phyloP scores from a whole-genome alignment of 495 filamentous ascomycete species.

The Podospora anserina region DNA sequence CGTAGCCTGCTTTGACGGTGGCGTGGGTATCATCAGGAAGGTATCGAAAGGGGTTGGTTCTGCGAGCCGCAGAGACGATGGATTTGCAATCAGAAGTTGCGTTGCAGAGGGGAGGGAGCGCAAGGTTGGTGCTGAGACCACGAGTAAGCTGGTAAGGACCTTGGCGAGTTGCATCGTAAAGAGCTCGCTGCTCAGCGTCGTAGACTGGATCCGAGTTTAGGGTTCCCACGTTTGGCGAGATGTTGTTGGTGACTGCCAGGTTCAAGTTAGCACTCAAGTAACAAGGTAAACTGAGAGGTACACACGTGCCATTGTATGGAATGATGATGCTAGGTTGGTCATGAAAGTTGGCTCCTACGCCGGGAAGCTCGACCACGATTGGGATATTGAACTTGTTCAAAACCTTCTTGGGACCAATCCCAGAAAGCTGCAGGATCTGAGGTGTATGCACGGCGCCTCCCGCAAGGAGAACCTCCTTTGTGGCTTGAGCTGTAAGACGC shows the following conservation, averaged over 20 bases:
- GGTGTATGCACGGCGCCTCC: slow-evolving; percentile 56
- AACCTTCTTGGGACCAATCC: slow-evolving; percentile 66
- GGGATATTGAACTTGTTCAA: slow-evolving; percentile 63
- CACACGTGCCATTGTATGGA: slow-evolving; percentile 26
- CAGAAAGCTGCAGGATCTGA: slow-evolving; percentile 64
- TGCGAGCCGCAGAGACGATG: slow-evolving; percentile 33
- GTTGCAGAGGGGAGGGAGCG: slow-evolving; percentile 34
- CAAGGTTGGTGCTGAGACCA: slow-evolving; percentile 21
- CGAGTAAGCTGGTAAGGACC: slow-evolving; percentile 8
- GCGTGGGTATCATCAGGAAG: slow-evolving; percentile 37
- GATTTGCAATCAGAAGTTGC: slow-evolving; percentile 29
- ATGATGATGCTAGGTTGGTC: slow-evolving; percentile 41
- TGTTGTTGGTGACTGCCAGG: slow-evolving; percentile 36
- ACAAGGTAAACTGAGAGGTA: slow-evolving; percentile 27
- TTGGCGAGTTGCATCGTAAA: slow-evolving; percentile 1
- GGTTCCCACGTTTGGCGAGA: slow-evolving; percentile 31
- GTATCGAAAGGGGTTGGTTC: slow-evolving; percentile 32
- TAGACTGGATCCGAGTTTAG: slow-evolving; percentile 30
- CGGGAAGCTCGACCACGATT: slow-evolving; percentile 67
- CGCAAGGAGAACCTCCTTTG: slow-evolving; percentile 53
- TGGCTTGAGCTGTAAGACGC: slow-evolving; percentile 31
- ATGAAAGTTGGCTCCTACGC: slow-evolving; percentile 67
- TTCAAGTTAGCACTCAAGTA: slow-evolving; percentile 40
- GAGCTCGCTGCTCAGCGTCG: slow-evolving; percentile 9
- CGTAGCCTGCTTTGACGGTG: slow-evolving; percentile 38